Evolutionary conservation across 1,139 yeast species (phyloP).

Genomic region (Magnusiomyces paraingens): DNA sequence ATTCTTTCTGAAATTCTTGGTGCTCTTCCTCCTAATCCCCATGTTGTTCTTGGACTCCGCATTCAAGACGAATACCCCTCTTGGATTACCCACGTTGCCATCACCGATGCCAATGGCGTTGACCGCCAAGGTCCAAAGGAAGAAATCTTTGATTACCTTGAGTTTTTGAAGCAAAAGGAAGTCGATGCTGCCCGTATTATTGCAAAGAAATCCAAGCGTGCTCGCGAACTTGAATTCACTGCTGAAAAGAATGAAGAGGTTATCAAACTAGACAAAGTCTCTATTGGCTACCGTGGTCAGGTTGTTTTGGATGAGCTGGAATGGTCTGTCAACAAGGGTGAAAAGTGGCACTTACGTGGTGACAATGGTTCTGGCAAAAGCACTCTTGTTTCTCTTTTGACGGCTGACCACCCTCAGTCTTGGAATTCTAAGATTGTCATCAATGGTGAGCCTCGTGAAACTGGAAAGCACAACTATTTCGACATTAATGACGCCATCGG

Average conservation of each 20-base stretch:
- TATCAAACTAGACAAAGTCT: conserved; percentile 57
- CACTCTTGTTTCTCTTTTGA: conserved; percentile 71
- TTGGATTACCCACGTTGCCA: conserved; percentile 71
- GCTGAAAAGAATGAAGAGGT: conserved; percentile 25
- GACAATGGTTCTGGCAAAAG: conserved; percentile 92
- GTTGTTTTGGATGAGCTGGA: conserved; percentile 52
- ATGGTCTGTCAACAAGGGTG: conserved; percentile 66
- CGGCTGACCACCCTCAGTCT: conserved; percentile 95
- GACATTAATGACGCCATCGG: conserved; percentile 78
- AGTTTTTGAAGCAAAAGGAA: conserved; percentile 24
- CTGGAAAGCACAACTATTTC: conserved; percentile 73
- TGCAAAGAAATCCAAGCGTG: background rate
- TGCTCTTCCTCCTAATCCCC: conserved; percentile 35
- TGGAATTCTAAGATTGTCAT: conserved; percentile 71
- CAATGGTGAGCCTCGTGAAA: conserved; percentile 59
- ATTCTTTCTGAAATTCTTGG: conserved; percentile 50
- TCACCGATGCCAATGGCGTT: conserved; percentile 52
- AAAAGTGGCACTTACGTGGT: conserved; percentile 85
- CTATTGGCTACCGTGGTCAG: conserved; percentile 59
- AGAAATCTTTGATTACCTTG: conserved; percentile 33
- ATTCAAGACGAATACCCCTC: conserved; percentile 67
- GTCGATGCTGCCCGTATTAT: conserved; percentile 11
- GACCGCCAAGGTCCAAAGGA: conserved; percentile 42
- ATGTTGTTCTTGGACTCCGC: conserved; percentile 66
- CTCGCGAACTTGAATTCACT: background rate